A percentile compares a stretch with the other conserved stretches of the same genome.
Conservation (phyloP, 176 grass and related monocot genomes). For the Avena eriantha region DNA sequence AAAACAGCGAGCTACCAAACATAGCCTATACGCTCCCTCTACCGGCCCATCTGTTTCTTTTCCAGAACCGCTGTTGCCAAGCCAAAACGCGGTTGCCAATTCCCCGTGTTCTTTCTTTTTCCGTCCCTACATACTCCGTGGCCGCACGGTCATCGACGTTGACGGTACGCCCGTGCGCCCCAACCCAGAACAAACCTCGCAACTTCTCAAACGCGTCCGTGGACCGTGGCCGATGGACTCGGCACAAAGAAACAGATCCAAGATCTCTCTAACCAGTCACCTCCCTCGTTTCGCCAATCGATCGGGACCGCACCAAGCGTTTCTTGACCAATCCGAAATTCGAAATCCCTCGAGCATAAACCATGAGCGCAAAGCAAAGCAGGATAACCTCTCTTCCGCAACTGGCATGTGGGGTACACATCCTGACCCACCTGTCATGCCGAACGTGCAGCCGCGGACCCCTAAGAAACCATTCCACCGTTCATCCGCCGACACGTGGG, state of each 20-base stretch:
- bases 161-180: not conserved
- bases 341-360: not conserved
- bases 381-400: not conserved
- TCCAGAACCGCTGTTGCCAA: not conserved
- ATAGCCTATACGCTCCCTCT: not conserved
- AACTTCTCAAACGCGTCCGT: not conserved
- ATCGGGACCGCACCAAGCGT: not conserved
- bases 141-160: not conserved
- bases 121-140: not conserved
- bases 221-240: not conserved
- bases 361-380: not conserved
- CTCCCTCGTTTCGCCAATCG: not conserved
- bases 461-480: not conserved
- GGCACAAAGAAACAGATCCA: not conserved
- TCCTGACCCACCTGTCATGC: not conserved
- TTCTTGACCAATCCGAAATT: not conserved
- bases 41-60: not conserved
- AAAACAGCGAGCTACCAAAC: too few relatives aligned
- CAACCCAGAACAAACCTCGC: not conserved
- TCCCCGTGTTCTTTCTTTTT: not conserved
- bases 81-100: not conserved
- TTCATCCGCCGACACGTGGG: not conserved
- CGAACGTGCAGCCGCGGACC: not conserved
- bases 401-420: not conserved
- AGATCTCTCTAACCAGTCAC: not conserved